Conservation (phyloP, 257 asterid genomes). For the Scutellaria galericulata region DNA sequence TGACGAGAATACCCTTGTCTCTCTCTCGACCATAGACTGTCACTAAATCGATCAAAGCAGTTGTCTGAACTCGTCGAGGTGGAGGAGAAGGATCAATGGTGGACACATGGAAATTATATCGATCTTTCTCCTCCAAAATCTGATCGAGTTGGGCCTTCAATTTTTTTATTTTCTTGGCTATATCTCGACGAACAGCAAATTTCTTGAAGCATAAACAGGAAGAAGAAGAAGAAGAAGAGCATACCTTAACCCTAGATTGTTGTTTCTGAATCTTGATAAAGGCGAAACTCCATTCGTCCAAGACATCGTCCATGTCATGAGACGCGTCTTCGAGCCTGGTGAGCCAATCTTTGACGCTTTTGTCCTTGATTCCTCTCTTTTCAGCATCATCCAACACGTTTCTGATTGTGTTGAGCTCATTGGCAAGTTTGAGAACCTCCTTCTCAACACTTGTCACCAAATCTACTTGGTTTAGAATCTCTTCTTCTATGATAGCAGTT, state of each 20-base stretch:
- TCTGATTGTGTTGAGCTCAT: not conserved
- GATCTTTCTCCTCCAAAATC: not conserved
- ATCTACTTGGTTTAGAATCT: conserved; percentile 19
- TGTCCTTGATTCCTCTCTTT: not conserved
- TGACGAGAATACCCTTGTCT: not conserved
- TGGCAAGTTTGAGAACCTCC: not conserved
- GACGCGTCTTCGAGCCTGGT: not conserved
- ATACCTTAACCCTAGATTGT: not conserved
- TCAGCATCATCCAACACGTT: conserved; percentile 13
- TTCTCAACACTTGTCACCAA: conserved; percentile 18
- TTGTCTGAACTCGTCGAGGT: not conserved
- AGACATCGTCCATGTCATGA: conserved; percentile 3
- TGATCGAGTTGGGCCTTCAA: not conserved
- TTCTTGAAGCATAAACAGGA: not conserved
- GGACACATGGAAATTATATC: not conserved
- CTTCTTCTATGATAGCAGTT: not conserved
- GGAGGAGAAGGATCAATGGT: not conserved
- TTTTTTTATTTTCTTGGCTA: not conserved
- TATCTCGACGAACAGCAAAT: not conserved
- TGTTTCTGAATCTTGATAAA: not conserved
- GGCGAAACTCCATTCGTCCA: conserved; percentile 17
- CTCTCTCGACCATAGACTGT: not conserved
- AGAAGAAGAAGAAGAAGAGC: not conserved
- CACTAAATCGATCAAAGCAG: not conserved
- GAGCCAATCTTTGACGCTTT: not conserved